Percentiles rank a stretch among this genome's conserved stretches.
These are phyloP conservation scores for Aspergillus alliaceus DNA, from an alignment of 2,329 filamentous ascomycete species.

Conservation along the genomic window DNA sequence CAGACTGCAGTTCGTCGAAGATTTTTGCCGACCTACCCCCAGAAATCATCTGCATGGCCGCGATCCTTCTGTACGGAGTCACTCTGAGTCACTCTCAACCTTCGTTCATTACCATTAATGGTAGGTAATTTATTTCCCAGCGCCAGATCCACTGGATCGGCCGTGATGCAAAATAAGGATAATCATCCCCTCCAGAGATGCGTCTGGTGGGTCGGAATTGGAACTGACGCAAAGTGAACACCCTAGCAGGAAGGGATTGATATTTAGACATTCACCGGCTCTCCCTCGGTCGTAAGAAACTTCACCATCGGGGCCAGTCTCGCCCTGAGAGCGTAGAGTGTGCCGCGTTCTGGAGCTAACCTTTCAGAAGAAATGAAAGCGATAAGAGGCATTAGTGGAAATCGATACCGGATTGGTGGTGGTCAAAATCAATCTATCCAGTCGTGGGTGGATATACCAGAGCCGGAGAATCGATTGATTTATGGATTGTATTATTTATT, in stretches of 20 bases:
- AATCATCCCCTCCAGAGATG: background rate
- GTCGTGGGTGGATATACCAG: background rate
- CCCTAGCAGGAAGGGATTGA: background rate
- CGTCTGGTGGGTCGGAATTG: background rate
- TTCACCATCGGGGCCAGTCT: background rate
- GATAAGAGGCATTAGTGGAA: background rate
- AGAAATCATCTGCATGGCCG: background rate
- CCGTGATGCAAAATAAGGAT: background rate
- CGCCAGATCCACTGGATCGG: background rate
- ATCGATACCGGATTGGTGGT: background rate
- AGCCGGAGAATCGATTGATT: constrained; percentile 12
- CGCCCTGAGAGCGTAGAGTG: background rate
- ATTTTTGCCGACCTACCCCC: background rate
- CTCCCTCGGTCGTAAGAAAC: background rate
- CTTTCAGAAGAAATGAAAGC: background rate
- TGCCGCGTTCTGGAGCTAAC: background rate
- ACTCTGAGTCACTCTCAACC: background rate
- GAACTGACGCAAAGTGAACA: background rate
- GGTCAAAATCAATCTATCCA: background rate
- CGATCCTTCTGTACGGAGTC: background rate
- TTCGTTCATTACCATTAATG: background rate
- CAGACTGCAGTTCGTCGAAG: background rate
- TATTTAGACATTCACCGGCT: background rate
- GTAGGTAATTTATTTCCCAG: background rate
- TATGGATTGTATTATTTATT: constrained; percentile 25